Conservation (phyloP, 2,329 filamentous ascomycete species). For the Emmonsia crescens region DNA sequence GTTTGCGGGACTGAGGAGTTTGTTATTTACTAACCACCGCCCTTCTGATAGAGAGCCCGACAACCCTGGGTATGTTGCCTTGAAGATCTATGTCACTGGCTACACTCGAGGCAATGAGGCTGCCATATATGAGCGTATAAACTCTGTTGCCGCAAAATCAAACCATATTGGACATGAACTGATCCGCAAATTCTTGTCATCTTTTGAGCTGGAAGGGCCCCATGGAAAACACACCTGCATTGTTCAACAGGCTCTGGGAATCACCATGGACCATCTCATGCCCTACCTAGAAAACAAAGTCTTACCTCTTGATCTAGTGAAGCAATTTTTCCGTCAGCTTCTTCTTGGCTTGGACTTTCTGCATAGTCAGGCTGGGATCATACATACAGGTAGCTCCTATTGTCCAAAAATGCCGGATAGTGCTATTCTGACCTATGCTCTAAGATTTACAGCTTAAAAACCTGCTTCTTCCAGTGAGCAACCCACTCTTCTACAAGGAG, state of each 20-base stretch:
- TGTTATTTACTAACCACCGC: neutral
- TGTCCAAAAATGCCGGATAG: neutral
- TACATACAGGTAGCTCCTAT: slow-evolving; percentile 5
- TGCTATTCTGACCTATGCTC: neutral
- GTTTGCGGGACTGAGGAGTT: neutral
- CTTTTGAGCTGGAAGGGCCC: slow-evolving; percentile 4
- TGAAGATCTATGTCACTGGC: slow-evolving; percentile 4
- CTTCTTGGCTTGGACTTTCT: slow-evolving; percentile 10
- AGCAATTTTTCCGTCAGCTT: slow-evolving; percentile 9
- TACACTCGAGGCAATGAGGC: slow-evolving; percentile 3
- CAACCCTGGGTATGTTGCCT: slow-evolving; percentile 2
- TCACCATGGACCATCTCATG: slow-evolving; percentile 9
- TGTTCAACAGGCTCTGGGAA: slow-evolving; percentile 16
- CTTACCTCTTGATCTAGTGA: slow-evolving; percentile 9
- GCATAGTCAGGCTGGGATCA: slow-evolving; percentile 11
- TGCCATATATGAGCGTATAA: slow-evolving; percentile 5
- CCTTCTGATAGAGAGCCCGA: neutral
- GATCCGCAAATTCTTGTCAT: slow-evolving; percentile 4
- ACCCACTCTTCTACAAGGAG: neutral
- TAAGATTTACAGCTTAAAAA: slow-evolving; percentile 2
- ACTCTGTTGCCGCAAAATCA: neutral
- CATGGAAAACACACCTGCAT: slow-evolving; percentile 12
- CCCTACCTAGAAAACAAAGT: neutral
- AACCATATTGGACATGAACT: neutral
- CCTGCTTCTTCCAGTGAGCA: neutral